Evolutionary conservation across 495 filamentous ascomycete species (phyloP).

Genomic region (Podospora fimiseda): DNA sequence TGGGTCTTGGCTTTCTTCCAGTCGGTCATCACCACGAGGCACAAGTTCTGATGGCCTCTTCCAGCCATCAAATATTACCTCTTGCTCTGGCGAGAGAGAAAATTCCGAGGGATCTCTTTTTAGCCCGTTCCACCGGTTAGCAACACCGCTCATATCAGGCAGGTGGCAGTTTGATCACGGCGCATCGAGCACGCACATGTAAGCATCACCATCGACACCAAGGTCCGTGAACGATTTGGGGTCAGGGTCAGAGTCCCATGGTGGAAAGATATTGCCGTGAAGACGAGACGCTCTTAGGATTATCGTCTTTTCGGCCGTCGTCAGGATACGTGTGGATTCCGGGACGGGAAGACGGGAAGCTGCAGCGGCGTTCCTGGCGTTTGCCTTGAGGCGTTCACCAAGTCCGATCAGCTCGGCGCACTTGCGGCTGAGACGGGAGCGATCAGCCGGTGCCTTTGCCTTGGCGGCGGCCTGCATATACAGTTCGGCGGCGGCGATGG

Average conservation of each 20-base stretch:
- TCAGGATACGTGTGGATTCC: conserved; percentile 55
- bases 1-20: conserved; percentile 4
- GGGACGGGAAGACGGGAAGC: conserved; percentile 36
- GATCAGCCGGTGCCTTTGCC: conserved; percentile 48
- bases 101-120: conserved; percentile 60
- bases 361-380: conserved; percentile 15
- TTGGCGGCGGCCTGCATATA: conserved; percentile 67
- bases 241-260: conserved; percentile 62
- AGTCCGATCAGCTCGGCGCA: conserved; percentile 58
- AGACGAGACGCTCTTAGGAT: conserved; percentile 70
- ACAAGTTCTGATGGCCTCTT: conserved; percentile 60
- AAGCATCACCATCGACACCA: conserved; percentile 30
- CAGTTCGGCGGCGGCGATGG: conserved; percentile 67
- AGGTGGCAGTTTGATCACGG: background rate
- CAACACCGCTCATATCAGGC: background rate
- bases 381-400: conserved; percentile 67
- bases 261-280: conserved; percentile 73
- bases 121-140: conserved; percentile 2
- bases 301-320: conserved; percentile 71
- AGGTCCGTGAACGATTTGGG: conserved; percentile 45
- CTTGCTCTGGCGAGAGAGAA: conserved; percentile 65
- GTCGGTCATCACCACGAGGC: background rate
- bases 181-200: conserved; percentile 17
- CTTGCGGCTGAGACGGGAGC: conserved; percentile 52
- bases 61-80: conserved; percentile 71